Base-by-base conservation (phyloP, 352 stramenopile species). In the Globisporangium barbulae region DNA sequence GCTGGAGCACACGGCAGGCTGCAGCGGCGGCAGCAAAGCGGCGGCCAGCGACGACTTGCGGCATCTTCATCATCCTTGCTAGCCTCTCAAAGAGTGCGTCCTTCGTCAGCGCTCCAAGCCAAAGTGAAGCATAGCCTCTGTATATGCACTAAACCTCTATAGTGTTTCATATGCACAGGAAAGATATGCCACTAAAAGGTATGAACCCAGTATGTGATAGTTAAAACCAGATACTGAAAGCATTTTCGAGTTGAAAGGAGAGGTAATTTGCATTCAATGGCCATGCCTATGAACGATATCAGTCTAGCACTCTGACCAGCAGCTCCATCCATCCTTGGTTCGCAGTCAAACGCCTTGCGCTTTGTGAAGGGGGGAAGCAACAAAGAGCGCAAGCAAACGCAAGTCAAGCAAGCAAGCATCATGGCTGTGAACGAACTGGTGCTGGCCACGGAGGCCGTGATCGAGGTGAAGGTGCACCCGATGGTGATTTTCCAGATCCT, bases 401-500 rank as follows among this genome's bases (percentile, higher is more conserved):
- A 19, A 15, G 12, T 22, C 30, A 25, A 33, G 28, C 31, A 31
- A 22, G 41, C 28, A 42, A 50, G 28, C 35, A 41, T 41, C 9
- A 69, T 75, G 65, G 60, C 63, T 44, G 72, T 74, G 70, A 87
- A 71, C 50, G 61, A 77, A 42, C 66, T 95, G 54, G 67, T 95
- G 59, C 78, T 96, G 59, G 78, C 78, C 69, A 93, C 86, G 39
- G 86, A 94, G 71, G 79, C 81, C 77, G 81, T 94, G 66, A 83
- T 77, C 55, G 76, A 93, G 59, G 82, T 91, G 53, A 90, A 96
- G 64, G 69, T 97, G 59, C 97, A 99, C 84, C 97, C 97, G 31
- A 78, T 99, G 64, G 97, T 99, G 47, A 81, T 99, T 53, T 93
- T 99, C 58, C 96, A 97, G 74, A 95, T 98, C 67, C 80, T 99